These are phyloP conservation scores for Xerocomus amazonicus DNA, from an alignment of 1,284 basidiomycete species.

Conservation along the genomic window DNA sequence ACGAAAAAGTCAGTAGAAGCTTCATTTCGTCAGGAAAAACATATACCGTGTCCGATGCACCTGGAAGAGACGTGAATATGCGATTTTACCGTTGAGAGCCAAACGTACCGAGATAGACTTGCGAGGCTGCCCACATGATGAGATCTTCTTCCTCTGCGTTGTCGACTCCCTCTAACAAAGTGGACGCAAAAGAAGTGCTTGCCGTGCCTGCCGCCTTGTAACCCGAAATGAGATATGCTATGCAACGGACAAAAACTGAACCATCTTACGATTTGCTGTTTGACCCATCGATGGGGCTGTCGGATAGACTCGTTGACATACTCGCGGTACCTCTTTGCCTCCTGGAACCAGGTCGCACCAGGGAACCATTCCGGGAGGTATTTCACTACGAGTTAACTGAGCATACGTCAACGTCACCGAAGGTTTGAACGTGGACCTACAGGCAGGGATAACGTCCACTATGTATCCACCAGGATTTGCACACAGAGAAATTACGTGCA, in stretches of 20 bases:
- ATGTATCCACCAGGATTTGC: conserved; percentile 25
- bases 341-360: conserved; percentile 42
- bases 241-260: background rate
- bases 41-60: conserved; percentile 23
- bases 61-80: conserved; percentile 12
- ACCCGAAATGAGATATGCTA: background rate
- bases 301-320: conserved; percentile 32
- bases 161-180: conserved; percentile 8
- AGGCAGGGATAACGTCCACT: conserved; percentile 30
- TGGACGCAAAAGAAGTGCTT: conserved; percentile 37
- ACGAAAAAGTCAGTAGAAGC: conserved; percentile 3
- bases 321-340: conserved; percentile 36
- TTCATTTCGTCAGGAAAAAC: background rate
- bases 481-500: conserved; percentile 12
- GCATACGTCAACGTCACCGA: background rate
- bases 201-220: conserved; percentile 38
- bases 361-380: conserved; percentile 50
- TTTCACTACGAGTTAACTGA: conserved; percentile 30
- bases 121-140: conserved; percentile 22
- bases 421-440: conserved; percentile 14
- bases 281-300: conserved; percentile 38
- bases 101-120: conserved; percentile 14
- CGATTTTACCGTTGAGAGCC: background rate
- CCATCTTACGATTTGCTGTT: conserved; percentile 37
- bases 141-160: conserved; percentile 23